Evolutionary conservation across 2,329 filamentous ascomycete genomes (phyloP).

Genomic region (Helotiales sp.): DNA sequence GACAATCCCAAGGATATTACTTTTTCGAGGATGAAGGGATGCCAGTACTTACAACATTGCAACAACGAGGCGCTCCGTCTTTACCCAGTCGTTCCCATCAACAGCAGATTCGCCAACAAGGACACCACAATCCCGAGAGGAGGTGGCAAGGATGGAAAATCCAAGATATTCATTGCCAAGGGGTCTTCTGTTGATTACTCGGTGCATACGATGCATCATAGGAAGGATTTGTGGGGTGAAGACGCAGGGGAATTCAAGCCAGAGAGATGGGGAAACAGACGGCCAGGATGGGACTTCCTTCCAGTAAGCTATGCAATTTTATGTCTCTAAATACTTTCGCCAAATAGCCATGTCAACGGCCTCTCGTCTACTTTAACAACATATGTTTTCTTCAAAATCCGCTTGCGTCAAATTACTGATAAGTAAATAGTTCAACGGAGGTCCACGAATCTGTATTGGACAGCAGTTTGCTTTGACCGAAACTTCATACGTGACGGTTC

Average conservation of each 20-base stretch:
- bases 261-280: conserved; percentile 46
- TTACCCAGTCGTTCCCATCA: conserved; percentile 59
- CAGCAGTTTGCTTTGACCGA: conserved; percentile 48
- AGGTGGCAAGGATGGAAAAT: conserved; percentile 44
- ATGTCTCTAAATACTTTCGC: neutral
- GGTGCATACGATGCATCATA: conserved; percentile 43
- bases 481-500: conserved; percentile 43
- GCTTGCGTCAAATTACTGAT: neutral
- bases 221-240: conserved; percentile 46
- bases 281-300: conserved; percentile 51
- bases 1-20: conserved; percentile 37
- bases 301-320: conserved; percentile 37
- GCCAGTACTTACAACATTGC: conserved; percentile 40
- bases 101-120: conserved; percentile 53
- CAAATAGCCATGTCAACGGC: no score
- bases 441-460: conserved; percentile 46
- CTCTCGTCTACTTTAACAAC: no score
- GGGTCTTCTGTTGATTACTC: conserved; percentile 41
- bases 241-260: conserved; percentile 46
- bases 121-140: conserved; percentile 49
- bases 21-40: conserved; percentile 38
- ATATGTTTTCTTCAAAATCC: neutral
- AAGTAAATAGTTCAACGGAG: conserved; percentile 44
- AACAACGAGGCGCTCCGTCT: conserved; percentile 53
- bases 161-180: conserved; percentile 42